phyloP scores from a whole-genome alignment of 164 flowering plant species.

The Kalanchoe fedtschenkoi region DNA sequence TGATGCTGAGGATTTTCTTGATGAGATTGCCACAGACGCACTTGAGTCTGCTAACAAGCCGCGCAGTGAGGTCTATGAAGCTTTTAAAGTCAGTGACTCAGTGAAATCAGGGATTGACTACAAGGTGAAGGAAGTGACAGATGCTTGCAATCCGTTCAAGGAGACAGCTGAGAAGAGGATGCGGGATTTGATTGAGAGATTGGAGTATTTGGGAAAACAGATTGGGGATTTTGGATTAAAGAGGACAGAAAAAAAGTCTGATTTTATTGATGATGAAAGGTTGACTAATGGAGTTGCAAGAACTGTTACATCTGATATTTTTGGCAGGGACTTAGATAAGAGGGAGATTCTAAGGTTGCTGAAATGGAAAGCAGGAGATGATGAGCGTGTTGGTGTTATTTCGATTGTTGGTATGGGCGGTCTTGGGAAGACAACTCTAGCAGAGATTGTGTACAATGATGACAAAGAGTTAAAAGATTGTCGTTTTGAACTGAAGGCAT shows the following conservation, averaged over 20 bases:
- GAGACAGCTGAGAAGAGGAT: background rate
- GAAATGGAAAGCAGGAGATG: background rate
- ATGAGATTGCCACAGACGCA: slow-evolving; percentile 9
- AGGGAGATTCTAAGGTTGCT: background rate
- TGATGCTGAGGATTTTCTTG: slow-evolving; percentile 10
- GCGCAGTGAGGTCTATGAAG: background rate
- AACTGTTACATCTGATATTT: slow-evolving; percentile 10
- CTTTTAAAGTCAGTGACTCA: background rate
- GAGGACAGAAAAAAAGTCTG: background rate
- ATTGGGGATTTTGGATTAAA: background rate
- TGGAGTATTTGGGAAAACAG: background rate
- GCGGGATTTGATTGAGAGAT: background rate
- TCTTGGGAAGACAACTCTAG: slow-evolving; percentile 20
- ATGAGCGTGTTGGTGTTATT: slow-evolving; percentile 5
- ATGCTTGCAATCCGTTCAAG: background rate
- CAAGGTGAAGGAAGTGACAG: background rate
- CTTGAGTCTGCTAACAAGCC: background rate
- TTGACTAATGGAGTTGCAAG: slow-evolving; percentile 7
- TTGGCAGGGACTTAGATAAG: slow-evolving; percentile 13
- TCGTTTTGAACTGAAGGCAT: slow-evolving; percentile 9
- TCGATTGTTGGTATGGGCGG: slow-evolving; percentile 21
- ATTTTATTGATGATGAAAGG: too few relatives aligned
- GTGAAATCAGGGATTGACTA: background rate
- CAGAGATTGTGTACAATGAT: slow-evolving; percentile 14
- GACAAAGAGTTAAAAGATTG: background rate